Conservation (phyloP, 1,139 yeast species). For the Hemisphaericaspora lyxosophila region DNA sequence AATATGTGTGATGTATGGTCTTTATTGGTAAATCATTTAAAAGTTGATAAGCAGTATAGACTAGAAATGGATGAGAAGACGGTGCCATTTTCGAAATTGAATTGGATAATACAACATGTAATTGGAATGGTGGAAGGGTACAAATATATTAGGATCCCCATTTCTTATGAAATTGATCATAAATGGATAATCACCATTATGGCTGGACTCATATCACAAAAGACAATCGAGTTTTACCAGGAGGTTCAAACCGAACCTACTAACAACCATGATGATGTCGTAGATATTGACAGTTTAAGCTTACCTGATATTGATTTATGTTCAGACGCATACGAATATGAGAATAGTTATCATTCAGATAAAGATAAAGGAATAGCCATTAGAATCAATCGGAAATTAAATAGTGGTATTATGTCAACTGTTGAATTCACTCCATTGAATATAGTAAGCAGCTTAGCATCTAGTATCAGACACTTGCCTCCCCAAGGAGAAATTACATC, state of each 20-base stretch:
- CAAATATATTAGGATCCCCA: conserved; percentile 9
- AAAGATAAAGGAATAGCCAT: conserved; percentile 44
- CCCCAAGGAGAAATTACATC: conserved; percentile 35
- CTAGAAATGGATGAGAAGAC: conserved; percentile 14
- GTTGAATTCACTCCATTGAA: conserved; percentile 57
- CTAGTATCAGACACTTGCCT: conserved; percentile 62
- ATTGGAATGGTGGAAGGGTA: background rate
- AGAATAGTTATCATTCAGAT: conserved; percentile 30
- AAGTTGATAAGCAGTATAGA: conserved; percentile 24
- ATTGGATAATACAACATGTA: conserved; percentile 1
- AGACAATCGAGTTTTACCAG: conserved; percentile 13
- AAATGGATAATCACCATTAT: conserved; percentile 13
- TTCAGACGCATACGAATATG: conserved; percentile 10
- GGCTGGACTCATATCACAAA: conserved; percentile 15
- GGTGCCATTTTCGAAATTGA: conserved; percentile 19
- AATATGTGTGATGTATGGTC: conserved; percentile 68
- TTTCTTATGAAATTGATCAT: conserved; percentile 6
- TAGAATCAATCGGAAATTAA: conserved; percentile 21
- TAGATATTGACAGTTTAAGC: conserved; percentile 4
- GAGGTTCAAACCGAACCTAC: conserved; percentile 3
- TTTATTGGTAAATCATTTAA: conserved; percentile 21
- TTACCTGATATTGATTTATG: background rate
- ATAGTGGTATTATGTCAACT: conserved; percentile 19
- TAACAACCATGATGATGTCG: background rate
- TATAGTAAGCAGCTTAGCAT: conserved; percentile 62